Evolutionary conservation across 1,284 basidiomycete species (phyloP).

Genomic region (Moesziomyces sp.): DNA sequence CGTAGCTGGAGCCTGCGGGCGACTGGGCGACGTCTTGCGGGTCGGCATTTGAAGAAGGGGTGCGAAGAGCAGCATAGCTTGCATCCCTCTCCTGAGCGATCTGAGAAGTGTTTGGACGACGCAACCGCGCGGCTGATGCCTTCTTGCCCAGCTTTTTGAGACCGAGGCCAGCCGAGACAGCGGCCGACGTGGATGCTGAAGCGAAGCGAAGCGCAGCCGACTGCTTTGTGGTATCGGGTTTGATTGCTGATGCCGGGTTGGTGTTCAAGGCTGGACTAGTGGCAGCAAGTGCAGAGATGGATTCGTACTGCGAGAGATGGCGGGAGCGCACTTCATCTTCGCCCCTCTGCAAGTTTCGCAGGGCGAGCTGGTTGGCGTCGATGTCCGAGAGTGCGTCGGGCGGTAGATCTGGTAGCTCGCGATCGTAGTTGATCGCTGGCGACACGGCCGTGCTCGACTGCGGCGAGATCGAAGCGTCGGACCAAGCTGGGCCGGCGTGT

Average conservation of each 20-base stretch:
- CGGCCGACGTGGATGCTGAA: slow-evolving; percentile 39
- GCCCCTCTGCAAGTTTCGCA: slow-evolving; percentile 6
- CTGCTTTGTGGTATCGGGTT: slow-evolving; percentile 12
- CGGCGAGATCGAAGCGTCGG: slow-evolving; percentile 23
- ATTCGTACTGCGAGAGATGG: slow-evolving; percentile 22
- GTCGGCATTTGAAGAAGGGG: slow-evolving; percentile 1
- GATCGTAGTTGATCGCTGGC: slow-evolving; percentile 33
- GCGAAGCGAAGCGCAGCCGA: slow-evolving; percentile 36
- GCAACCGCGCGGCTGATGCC: slow-evolving; percentile 42
- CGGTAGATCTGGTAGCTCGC: slow-evolving; percentile 34
- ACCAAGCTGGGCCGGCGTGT: slow-evolving; percentile 15
- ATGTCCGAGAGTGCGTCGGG: slow-evolving; percentile 30
- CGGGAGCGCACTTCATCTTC: slow-evolving; percentile 41
- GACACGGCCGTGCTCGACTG: slow-evolving; percentile 20
- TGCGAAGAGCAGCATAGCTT: slow-evolving; percentile 23
- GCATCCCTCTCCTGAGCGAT: slow-evolving; percentile 25
- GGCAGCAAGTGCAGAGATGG: background rate
- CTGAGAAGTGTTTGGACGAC: slow-evolving; percentile 25
- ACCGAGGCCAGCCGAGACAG: slow-evolving; percentile 41
- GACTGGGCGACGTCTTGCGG: background rate
- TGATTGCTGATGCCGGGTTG: slow-evolving; percentile 1
- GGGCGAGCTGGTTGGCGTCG: slow-evolving; percentile 14
- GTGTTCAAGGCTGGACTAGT: background rate
- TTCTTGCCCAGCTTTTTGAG: slow-evolving; percentile 55
- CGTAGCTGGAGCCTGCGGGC: background rate